Conservation (phyloP, 352 stramenopile genomes). For the Globisporangium parvum region DNA sequence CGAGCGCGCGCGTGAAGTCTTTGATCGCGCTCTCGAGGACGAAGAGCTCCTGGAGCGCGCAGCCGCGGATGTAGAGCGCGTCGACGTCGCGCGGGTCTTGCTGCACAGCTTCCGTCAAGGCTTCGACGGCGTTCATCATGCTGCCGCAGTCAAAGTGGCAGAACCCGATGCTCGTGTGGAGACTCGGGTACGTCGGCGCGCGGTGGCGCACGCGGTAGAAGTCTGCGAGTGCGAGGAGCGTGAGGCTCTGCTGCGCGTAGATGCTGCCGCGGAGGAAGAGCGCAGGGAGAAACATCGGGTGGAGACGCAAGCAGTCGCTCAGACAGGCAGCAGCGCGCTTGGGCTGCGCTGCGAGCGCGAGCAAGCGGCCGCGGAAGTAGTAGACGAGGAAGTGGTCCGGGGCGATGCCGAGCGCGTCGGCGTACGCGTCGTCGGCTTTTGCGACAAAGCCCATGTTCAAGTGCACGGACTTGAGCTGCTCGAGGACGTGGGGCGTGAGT, state of each 20-base stretch:
- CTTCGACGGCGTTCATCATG: conserved; percentile 33
- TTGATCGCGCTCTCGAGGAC: conserved; percentile 29
- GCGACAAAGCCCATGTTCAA: conserved; percentile 27
- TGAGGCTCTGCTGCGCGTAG: conserved; percentile 42
- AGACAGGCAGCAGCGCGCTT: conserved; percentile 25
- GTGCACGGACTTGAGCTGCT: conserved; percentile 22
- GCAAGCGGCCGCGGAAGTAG: conserved; percentile 40
- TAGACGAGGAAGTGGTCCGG: conserved; percentile 36
- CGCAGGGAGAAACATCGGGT: conserved; percentile 40
- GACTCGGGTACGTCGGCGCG: conserved; percentile 29
- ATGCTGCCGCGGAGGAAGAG: conserved; percentile 49
- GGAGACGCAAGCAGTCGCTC: conserved; percentile 22
- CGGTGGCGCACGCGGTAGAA: conserved; percentile 47
- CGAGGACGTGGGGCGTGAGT: conserved; percentile 18
- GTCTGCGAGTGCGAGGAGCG: conserved; percentile 43
- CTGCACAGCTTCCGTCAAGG: conserved; percentile 35
- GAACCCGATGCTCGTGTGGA: conserved; percentile 48
- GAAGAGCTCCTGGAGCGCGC: conserved; percentile 43
- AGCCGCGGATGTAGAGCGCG: conserved; percentile 43
- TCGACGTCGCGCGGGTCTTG: conserved; percentile 19
- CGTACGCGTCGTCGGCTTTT: conserved; percentile 25
- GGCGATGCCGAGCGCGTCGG: conserved; percentile 21
- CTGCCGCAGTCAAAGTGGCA: conserved; percentile 40
- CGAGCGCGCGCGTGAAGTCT: conserved; percentile 31
- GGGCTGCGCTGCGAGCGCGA: conserved; percentile 28